Conservation (phyloP, 192 early-diverging fungal genomes). For the Cladochytrium replicatum region DNA sequence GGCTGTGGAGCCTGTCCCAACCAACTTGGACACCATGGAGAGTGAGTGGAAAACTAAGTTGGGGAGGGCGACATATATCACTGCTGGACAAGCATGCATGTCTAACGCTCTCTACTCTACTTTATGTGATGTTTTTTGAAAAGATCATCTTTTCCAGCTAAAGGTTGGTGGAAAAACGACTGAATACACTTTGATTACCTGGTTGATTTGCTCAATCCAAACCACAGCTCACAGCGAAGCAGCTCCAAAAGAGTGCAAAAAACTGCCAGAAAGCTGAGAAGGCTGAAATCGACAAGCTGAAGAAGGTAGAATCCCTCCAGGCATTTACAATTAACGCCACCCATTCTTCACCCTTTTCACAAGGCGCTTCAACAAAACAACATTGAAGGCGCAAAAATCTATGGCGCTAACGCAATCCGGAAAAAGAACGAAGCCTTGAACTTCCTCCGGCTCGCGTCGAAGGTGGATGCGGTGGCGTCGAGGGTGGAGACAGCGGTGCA, state of each 20-base stretch:
- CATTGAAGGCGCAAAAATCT: conserved; percentile 85
- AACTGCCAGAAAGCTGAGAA: conserved; percentile 77
- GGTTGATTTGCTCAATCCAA: not conserved
- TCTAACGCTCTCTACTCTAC: too few relatives aligned
- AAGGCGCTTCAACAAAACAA: conserved; percentile 89
- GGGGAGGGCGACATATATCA: too few relatives aligned
- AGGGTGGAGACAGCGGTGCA: conserved; percentile 89
- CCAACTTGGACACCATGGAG: too few relatives aligned
- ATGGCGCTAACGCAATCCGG: conserved; percentile 90
- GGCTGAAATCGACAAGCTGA: conserved; percentile 71
- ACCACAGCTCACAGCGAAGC: conserved; percentile 81
- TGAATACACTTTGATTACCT: too few relatives aligned
- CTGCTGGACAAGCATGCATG: too few relatives aligned
- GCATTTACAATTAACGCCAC: too few relatives aligned
- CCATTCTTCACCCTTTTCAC: too few relatives aligned
- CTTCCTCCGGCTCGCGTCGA: conserved; percentile 72
- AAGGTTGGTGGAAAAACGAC: too few relatives aligned
- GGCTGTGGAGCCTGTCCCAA: too few relatives aligned
- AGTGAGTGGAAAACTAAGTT: too few relatives aligned
- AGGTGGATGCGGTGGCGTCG: conserved; percentile 88
- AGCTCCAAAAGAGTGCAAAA: conserved; percentile 73
- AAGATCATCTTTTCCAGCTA: conserved; percentile 32
- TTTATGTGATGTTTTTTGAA: too few relatives aligned
- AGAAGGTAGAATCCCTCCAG: too few relatives aligned
- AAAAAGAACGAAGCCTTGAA: conserved; percentile 94